Conservation (phyloP, 352 stramenopile species). For the Pilasporangium apinafurcum region DNA sequence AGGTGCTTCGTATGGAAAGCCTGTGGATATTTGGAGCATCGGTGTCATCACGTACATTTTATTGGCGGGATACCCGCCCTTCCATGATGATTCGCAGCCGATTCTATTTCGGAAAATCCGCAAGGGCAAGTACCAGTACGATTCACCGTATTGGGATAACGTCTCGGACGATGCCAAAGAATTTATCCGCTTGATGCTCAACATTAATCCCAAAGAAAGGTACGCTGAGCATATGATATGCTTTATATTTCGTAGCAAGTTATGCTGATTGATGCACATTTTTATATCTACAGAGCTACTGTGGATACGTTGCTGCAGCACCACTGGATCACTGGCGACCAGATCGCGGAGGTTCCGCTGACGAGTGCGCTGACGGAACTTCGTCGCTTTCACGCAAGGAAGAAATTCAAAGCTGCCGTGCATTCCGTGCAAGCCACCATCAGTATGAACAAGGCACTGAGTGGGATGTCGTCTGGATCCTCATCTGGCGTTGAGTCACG, state of each 20-base stretch:
- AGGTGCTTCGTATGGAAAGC: slow-evolving; percentile 63
- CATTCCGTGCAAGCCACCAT: slow-evolving; percentile 76
- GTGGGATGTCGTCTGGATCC: slow-evolving; percentile 17
- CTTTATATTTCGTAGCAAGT: not conserved
- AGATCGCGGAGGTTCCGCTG: slow-evolving; percentile 69
- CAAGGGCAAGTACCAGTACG: slow-evolving; percentile 83
- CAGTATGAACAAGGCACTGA: slow-evolving; percentile 73
- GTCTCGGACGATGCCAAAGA: slow-evolving; percentile 87
- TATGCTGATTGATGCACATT: slow-evolving; percentile 4
- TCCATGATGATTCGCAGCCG: slow-evolving; percentile 93
- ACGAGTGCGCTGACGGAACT: slow-evolving; percentile 71
- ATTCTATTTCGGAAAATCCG: slow-evolving; percentile 89
- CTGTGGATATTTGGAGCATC: slow-evolving; percentile 87
- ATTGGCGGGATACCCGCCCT: slow-evolving; percentile 78
- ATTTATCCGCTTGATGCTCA: slow-evolving; percentile 83
- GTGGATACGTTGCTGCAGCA: slow-evolving; percentile 58
- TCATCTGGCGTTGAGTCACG: slow-evolving; percentile 5
- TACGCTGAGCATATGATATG: slow-evolving; percentile 9
- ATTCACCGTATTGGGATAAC: slow-evolving; percentile 87
- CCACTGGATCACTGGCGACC: slow-evolving; percentile 61
- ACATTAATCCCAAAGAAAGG: slow-evolving; percentile 75
- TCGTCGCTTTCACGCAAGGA: slow-evolving; percentile 72
- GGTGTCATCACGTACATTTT: slow-evolving; percentile 88
- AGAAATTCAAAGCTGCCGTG: slow-evolving; percentile 82
- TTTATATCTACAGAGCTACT: slow-evolving; percentile 20